Conservation (phyloP, 164 flowering plant species). For the Berberis thunbergii region DNA sequence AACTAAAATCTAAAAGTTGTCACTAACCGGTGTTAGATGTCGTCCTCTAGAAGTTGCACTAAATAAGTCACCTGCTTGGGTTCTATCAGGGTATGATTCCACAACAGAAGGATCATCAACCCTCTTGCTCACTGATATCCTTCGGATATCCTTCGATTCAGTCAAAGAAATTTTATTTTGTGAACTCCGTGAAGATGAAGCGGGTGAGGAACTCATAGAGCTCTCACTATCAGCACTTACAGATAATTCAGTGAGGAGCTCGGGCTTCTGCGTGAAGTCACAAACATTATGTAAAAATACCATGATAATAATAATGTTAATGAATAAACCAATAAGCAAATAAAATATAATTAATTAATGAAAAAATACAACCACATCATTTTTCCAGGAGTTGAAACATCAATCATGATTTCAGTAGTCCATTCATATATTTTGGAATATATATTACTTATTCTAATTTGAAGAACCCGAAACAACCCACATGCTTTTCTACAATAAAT, state of each 20-base stretch:
- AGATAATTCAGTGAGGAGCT: slow-evolving; percentile 31
- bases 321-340: too few relatives aligned
- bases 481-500: too few relatives aligned
- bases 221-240: slow-evolving; percentile 43
- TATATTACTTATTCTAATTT: too few relatives aligned
- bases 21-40: slow-evolving; percentile 49
- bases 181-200: slow-evolving; percentile 43
- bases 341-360: too few relatives aligned
- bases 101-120: slow-evolving; percentile 35
- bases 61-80: slow-evolving; percentile 71
- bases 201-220: slow-evolving; percentile 41
- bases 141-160: slow-evolving; percentile 41
- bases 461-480: too few relatives aligned
- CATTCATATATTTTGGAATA: too few relatives aligned
- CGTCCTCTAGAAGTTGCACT: slow-evolving; percentile 40
- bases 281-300: too few relatives aligned
- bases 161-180: slow-evolving; percentile 28
- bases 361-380: too few relatives aligned
- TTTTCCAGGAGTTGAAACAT: too few relatives aligned
- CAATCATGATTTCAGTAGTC: too few relatives aligned
- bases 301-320: too few relatives aligned
- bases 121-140: slow-evolving; percentile 49
- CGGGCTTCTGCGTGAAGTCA: slow-evolving; percentile 52
- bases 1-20: background rate
- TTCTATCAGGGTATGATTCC: slow-evolving; percentile 48